These are phyloP conservation scores for Primulina huaijiensis DNA, from an alignment of 257 asterid species.

Conservation along the genomic window DNA sequence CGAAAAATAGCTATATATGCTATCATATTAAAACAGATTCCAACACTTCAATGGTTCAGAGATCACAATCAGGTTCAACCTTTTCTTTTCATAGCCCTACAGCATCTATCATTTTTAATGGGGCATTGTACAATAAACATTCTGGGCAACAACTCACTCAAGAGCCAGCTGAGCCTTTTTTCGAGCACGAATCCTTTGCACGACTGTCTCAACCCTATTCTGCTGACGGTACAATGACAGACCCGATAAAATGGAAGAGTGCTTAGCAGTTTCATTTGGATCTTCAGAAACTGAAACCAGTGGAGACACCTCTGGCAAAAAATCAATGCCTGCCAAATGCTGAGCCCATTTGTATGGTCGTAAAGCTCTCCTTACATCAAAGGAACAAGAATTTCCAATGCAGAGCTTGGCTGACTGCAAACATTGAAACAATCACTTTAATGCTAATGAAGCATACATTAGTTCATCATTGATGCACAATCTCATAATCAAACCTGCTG, in stretches of 20 bases:
- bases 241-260: slow-evolving; percentile 51
- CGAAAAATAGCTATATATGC: slow-evolving; percentile 15
- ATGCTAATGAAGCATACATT: slow-evolving; percentile 27
- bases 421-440: slow-evolving; percentile 23
- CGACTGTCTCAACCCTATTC: slow-evolving; percentile 83
- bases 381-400: slow-evolving; percentile 53
- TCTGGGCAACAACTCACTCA: slow-evolving; percentile 76
- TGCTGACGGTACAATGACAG: slow-evolving; percentile 85
- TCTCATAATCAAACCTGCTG: slow-evolving; percentile 63
- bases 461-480: slow-evolving; percentile 21
- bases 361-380: slow-evolving; percentile 69
- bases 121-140: slow-evolving; percentile 38
- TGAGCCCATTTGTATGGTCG: slow-evolving; percentile 98
- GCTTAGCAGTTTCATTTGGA: slow-evolving; percentile 51
- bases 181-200: slow-evolving; percentile 81
- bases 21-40: slow-evolving; percentile 5
- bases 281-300: slow-evolving; percentile 47
- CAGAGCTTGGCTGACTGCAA: slow-evolving; percentile 84
- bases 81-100: slow-evolving; percentile 24
- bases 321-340: slow-evolving; percentile 95
- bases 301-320: slow-evolving; percentile 92
- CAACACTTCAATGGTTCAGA: slow-evolving; percentile 21
- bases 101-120: slow-evolving; percentile 24
- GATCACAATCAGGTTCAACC: slow-evolving; percentile 23
- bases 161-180: slow-evolving; percentile 93